Evolutionary conservation across 768 basidiomycete genomes (phyloP).

Genomic region (Phaffia australis): DNA sequence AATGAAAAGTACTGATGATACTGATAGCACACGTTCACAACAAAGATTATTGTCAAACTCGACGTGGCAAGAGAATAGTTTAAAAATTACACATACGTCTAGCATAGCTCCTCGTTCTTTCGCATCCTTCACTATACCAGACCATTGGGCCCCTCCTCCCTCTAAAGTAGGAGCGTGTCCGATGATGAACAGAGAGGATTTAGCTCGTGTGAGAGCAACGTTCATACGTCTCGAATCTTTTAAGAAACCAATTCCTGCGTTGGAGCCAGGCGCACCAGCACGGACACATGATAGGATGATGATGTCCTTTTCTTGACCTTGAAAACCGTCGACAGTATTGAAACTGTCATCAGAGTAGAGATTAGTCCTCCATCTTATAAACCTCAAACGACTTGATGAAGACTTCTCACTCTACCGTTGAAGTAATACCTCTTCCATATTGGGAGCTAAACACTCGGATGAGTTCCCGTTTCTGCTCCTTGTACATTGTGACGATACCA

Average conservation of each 20-base stretch:
- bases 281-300: slow-evolving; percentile 96
- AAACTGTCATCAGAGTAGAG: slow-evolving; percentile 42
- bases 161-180: slow-evolving; percentile 84
- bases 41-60: too few relatives aligned
- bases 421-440: slow-evolving; percentile 61
- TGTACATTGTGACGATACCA: slow-evolving; percentile 85
- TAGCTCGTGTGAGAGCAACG: slow-evolving; percentile 47
- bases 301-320: slow-evolving; percentile 97
- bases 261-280: slow-evolving; percentile 64
- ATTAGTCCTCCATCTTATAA: neutral
- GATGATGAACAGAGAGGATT: slow-evolving; percentile 84
- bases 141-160: slow-evolving; percentile 67
- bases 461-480: slow-evolving; percentile 71
- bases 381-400: neutral
- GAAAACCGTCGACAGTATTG: slow-evolving; percentile 97
- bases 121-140: slow-evolving; percentile 64
- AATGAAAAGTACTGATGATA: too few relatives aligned
- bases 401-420: slow-evolving; percentile 50
- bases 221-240: slow-evolving; percentile 45
- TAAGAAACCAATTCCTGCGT: slow-evolving; percentile 69
- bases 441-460: slow-evolving; percentile 30
- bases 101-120: slow-evolving; percentile 52
- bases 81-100: slow-evolving; percentile 46
- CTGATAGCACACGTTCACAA: too few relatives aligned
- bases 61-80: too few relatives aligned